These are phyloP conservation scores for Mucor circinelloides DNA, from an alignment of 371 early-diverging fungal species.

Conservation along the genomic window DNA sequence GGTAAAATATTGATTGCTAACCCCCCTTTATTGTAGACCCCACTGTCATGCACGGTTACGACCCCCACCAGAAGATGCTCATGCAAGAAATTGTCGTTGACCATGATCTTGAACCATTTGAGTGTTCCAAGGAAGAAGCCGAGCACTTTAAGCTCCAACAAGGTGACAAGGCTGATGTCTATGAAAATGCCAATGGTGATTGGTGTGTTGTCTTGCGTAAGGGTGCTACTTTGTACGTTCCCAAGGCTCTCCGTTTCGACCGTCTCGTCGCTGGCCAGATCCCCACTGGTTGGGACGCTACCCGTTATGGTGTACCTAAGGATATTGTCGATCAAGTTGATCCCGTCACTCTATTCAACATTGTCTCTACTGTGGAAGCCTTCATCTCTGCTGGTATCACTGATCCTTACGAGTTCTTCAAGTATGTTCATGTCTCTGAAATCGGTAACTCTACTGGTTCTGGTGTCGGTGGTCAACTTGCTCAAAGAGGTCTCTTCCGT, in stretches of 20 bases:
- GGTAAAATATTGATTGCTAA: neutral
- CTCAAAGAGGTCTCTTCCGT: slow-evolving; percentile 81
- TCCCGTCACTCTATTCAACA: slow-evolving; percentile 83
- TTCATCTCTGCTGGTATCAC: slow-evolving; percentile 91
- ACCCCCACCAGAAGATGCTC: slow-evolving; percentile 87
- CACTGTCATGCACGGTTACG: slow-evolving; percentile 87
- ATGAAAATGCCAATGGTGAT: slow-evolving; percentile 67
- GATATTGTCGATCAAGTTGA: slow-evolving; percentile 94
- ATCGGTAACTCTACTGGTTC: slow-evolving; percentile 92
- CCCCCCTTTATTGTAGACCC: slow-evolving; percentile 55
- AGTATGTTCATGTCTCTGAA: slow-evolving; percentile 94
- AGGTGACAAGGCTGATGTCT: slow-evolving; percentile 84
- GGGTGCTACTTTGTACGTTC: slow-evolving; percentile 89
- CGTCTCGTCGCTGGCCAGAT: slow-evolving; percentile 95
- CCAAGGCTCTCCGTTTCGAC: slow-evolving; percentile 94
- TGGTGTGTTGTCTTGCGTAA: slow-evolving; percentile 84
- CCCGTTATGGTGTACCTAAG: slow-evolving; percentile 93
- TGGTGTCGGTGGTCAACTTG: slow-evolving; percentile 85
- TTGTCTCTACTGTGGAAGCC: slow-evolving; percentile 94
- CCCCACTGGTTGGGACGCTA: slow-evolving; percentile 95
- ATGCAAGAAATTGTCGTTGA: slow-evolving; percentile 93
- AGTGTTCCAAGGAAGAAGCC: slow-evolving; percentile 91
- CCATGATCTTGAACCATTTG: slow-evolving; percentile 90
- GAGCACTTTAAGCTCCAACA: slow-evolving; percentile 88
- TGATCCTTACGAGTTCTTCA: slow-evolving; percentile 97